Percentiles rank a stretch among this genome's conserved stretches.
Conservation (phyloP, 2,329 filamentous ascomycete genomes). For the Venturia effusa region DNA sequence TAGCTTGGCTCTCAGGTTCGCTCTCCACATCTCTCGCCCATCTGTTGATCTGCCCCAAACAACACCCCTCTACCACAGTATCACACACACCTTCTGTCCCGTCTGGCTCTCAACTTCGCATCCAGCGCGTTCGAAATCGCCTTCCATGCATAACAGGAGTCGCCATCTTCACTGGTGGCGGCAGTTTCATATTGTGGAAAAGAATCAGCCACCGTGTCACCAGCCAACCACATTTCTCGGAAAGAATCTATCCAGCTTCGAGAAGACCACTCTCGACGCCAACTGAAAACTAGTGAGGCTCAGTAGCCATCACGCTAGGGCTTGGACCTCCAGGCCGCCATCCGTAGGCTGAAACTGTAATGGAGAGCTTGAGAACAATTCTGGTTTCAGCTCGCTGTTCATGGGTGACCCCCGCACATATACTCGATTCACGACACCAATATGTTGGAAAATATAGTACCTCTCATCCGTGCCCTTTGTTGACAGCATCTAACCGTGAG, state of each 20-base stretch:
- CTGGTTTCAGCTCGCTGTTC: background rate
- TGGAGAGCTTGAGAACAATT: background rate
- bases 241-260: conserved; percentile 2
- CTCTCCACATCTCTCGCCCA: background rate
- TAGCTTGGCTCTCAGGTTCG: background rate
- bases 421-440: background rate
- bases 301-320: background rate
- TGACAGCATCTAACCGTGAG: background rate
- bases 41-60: background rate
- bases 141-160: background rate
- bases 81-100: background rate
- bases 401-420: background rate
- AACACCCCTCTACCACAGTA: background rate
- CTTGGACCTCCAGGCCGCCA: background rate
- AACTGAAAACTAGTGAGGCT: background rate
- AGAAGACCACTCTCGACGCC: background rate
- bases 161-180: background rate
- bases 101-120: background rate
- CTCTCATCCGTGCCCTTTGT: background rate
- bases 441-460: background rate
- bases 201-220: background rate
- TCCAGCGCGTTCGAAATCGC: background rate
- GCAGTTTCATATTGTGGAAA: background rate
- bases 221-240: background rate
- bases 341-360: background rate